Base-by-base conservation (phyloP, 345 rosid species). In the Clarkia xantiana region DNA sequence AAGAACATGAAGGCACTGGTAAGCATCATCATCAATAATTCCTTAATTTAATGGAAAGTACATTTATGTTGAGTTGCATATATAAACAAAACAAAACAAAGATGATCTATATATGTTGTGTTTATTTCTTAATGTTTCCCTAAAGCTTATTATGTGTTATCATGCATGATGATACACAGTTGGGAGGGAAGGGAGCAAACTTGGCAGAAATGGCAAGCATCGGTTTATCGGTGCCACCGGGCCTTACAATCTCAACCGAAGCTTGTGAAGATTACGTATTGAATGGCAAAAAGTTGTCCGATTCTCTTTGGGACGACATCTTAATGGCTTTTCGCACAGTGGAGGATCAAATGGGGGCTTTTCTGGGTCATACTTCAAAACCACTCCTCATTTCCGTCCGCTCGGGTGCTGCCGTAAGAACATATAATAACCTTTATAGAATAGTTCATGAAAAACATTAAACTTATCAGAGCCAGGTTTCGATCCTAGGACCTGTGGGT, bases 151-250 rank as follows among this genome's bases (percentile, higher is more conserved):
- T 29, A 29, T 29, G 36, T 3, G 11, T n/a, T 20, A 15, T 12
- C 39, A 19, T 40, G 17, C 3, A 20, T n/a, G 12, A 29, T 54
- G 41, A 36, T 18, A 47, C n/a, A 53, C 54, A 90, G 97, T 76
- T 86, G 75, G 97, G 97, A 60, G 95, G 95, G 42, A 90, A 90
- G 46, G 95, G 97, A 65, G 97, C 97, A 38, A 90, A 90, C 62
- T 59, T 86, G 60, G 97, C 97, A 23, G 97, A 90, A 75, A 90
- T 90, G 97, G 84, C 94, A 23, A 86, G 81, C 68, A 90, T 90
- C 53, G 95, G 97, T 16, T 59, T 90, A 46, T 90, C 95, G 22
- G 95, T 90, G 62, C 97, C 97, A 0, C 95, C 94, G 3, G 97
- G 97, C 29, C 71, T 90, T 45, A 90, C 95, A 34, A 81, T 90